Conservation (phyloP, 2,329 filamentous ascomycete species). For the Chrysoporthe austroafricana region DNA sequence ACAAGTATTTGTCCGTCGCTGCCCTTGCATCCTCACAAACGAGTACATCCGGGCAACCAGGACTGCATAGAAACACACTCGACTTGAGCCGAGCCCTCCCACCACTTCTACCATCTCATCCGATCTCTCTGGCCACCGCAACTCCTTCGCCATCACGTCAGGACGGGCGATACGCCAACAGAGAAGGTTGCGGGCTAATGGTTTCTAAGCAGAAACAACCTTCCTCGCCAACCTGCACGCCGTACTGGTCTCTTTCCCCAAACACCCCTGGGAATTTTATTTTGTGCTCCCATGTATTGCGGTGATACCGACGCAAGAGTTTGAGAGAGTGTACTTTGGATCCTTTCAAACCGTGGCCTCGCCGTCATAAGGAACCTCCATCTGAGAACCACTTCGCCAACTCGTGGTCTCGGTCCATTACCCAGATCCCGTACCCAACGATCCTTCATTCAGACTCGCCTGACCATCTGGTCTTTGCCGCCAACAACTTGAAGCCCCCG, state of each 20-base stretch:
- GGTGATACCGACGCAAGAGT: neutral
- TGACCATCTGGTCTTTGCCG: neutral
- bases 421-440: neutral
- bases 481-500: neutral
- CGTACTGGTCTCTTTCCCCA: neutral
- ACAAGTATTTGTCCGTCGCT: neutral
- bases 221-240: neutral
- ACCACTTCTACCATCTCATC: slow-evolving; percentile 4
- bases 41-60: neutral
- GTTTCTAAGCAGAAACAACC: neutral
- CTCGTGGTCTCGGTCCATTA: neutral
- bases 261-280: too few species aligned
- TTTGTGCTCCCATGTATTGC: too few species aligned
- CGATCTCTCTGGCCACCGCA: neutral
- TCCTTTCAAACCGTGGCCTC: neutral
- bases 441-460: neutral
- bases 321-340: neutral
- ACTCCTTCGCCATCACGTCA: neutral
- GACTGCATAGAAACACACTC: neutral
- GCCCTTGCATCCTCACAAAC: neutral
- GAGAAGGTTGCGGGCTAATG: neutral
- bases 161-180: neutral
- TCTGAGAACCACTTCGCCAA: neutral
- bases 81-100: neutral
- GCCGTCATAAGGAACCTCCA: neutral